phyloP scores from a whole-genome alignment of 305 asterid genomes.

The Fraxinus floribunda region DNA sequence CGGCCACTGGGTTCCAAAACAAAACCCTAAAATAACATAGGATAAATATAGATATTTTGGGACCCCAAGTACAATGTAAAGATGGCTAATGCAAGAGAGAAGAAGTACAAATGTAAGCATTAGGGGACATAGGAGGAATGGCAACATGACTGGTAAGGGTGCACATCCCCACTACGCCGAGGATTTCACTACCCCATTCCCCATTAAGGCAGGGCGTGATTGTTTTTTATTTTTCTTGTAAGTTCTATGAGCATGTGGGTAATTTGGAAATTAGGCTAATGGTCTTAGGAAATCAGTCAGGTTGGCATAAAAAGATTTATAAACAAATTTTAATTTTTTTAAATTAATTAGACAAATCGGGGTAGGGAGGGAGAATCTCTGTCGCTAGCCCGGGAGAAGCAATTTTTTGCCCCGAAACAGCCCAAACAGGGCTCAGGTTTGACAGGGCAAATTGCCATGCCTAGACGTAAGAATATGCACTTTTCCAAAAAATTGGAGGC shows the following conservation, averaged over 20 bases:
- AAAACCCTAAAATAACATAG: conserved; percentile 50
- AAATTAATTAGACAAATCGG: background rate
- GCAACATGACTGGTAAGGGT: background rate
- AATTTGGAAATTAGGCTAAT: background rate
- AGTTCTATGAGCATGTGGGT: background rate
- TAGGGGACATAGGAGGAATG: background rate
- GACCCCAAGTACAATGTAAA: conserved; percentile 49
- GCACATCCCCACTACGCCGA: background rate
- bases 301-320: background rate
- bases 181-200: background rate
- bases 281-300: background rate
- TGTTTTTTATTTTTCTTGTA: background rate
- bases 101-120: conserved; percentile 29
- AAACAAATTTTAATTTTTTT: background rate
- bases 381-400: background rate
- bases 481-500: conserved; percentile 27
- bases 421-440: background rate
- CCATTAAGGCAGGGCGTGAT: background rate
- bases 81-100: conserved; percentile 49
- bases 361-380: background rate
- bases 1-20: conserved; percentile 73
- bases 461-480: background rate
- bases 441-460: background rate
- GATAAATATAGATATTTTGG: conserved; percentile 47
- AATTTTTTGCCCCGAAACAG: background rate